Conservation (phyloP, 495 filamentous ascomycete species). For the Daldinia bambusicola region DNA sequence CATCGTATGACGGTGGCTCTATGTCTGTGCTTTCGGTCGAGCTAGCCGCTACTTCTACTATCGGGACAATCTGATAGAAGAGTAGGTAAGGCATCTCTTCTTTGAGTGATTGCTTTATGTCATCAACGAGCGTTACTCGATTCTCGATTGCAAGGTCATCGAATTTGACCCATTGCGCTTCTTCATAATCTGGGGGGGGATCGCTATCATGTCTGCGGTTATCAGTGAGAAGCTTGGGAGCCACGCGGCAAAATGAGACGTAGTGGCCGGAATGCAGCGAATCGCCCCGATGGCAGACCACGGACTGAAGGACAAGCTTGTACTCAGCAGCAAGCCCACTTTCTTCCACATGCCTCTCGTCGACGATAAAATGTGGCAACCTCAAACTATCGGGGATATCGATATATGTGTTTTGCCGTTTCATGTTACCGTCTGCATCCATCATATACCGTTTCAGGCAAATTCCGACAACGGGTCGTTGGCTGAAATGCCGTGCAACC, state of each 20-base stretch:
- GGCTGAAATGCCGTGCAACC: conserved; percentile 60
- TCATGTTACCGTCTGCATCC: conserved; percentile 70
- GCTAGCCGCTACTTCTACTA: conserved; percentile 72
- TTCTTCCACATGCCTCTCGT: conserved; percentile 68
- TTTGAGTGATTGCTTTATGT: conserved; percentile 74
- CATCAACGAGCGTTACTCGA: conserved; percentile 79
- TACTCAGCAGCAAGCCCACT: conserved; percentile 69
- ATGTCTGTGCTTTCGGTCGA: conserved; percentile 62
- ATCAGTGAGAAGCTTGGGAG: conserved; percentile 63
- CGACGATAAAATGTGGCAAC: conserved; percentile 90
- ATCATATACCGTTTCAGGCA: conserved; percentile 92
- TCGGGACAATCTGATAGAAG: conserved; percentile 93
- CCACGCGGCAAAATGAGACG: conserved; percentile 79
- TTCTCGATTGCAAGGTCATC: conserved; percentile 76
- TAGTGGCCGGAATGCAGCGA: conserved; percentile 95
- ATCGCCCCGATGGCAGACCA: conserved; percentile 89
- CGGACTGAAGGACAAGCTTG: conserved; percentile 87
- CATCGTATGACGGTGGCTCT: conserved; percentile 66
- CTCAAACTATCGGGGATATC: conserved; percentile 93
- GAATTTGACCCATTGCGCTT: conserved; percentile 85
- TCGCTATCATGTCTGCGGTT: conserved; percentile 64
- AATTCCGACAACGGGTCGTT: conserved; percentile 85
- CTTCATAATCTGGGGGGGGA: conserved; percentile 62
- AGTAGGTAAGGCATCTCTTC: conserved; percentile 93
- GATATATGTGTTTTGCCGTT: conserved; percentile 79